Percentiles rank a stretch among this genome's conserved stretches.
These are phyloP conservation scores for Tetraselmis chui DNA, from an alignment of 139 green algal species.

Conservation along the genomic window DNA sequence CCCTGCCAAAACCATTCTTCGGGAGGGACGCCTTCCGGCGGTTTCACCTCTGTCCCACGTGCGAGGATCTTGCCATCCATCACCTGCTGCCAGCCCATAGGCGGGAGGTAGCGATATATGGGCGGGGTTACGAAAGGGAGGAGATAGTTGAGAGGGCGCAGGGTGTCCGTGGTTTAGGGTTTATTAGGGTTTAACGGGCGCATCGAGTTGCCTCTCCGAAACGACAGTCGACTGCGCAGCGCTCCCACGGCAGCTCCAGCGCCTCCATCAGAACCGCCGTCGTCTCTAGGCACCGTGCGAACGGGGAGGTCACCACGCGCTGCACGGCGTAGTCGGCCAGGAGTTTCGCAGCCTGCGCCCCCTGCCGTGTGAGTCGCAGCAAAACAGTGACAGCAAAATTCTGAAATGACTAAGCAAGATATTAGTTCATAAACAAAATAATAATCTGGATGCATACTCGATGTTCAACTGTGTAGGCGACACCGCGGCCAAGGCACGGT, in stretches of 20 bases:
- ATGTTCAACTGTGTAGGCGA: neutral
- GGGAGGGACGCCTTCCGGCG: neutral
- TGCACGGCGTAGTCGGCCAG: neutral
- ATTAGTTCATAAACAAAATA: neutral
- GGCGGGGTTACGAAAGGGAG: too few species aligned
- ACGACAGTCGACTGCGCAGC: neutral
- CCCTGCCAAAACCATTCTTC: neutral
- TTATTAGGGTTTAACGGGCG: too few species aligned
- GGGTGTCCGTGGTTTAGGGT: too few species aligned
- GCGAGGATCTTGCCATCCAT: neutral
- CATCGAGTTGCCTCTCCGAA: neutral
- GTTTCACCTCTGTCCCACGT: neutral
- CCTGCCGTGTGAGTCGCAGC: neutral
- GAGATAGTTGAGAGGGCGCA: too few species aligned
- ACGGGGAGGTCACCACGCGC: neutral
- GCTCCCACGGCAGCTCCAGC: neutral
- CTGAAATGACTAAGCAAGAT: neutral
- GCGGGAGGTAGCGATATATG: too few species aligned
- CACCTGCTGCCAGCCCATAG: too few species aligned
- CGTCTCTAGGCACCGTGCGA: neutral
- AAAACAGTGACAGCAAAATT: neutral
- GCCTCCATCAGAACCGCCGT: neutral
- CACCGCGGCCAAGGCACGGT: too few species aligned
- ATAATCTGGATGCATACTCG: neutral
- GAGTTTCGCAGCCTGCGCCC: neutral